Base-by-base conservation (phyloP, 352 stramenopile species). In the Peronospora farinosa region DNA sequence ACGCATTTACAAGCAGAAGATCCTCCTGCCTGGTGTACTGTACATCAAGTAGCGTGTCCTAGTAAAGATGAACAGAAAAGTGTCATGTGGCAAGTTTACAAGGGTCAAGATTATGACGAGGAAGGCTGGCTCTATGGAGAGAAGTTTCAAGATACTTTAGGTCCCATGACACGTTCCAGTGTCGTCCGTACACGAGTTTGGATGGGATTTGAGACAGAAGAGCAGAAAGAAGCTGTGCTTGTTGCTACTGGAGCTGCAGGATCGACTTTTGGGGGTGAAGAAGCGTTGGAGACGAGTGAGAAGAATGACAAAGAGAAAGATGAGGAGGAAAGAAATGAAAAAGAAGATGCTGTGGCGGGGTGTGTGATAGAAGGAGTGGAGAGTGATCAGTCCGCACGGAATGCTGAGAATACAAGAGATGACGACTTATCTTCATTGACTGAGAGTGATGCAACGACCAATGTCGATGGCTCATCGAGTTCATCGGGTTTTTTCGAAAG, bases 61-160 rank as follows among this genome's bases (percentile, higher is more conserved):
- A 70, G 64, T 54, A 84, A 71, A 56, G 67, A 81, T 31, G 72
- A 89, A 44, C 74, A 74, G 47, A 71, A 63, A n/a, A 70, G 77
- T 39, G 72, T 72, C 47, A 57, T 71, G 13, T 93, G 82, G 82
- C 63, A 71, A n/a, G 65, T 91, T 27, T 93, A 89, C 70, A 86
- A 84, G 47, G 74, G 78, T 5, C 65, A 87, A 31, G 82, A 92
- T 54, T 93, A 93, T 54, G 82, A 93, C 40, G 74, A 83, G 33
- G 81, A 93, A 54, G 82, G 82, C 12, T 93, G 82, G 82, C 67
- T 93, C 16, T 93, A 93, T 45, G 72, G 78, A 23, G 51, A 67
- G 3, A 70, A 58, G n/a, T 93, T 93, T 55, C 54, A 65, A 7
- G 76, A 83, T 11, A 67, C 81, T 25, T 65, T 85, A 46, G 82